Evolutionary conservation across 306 rosid genomes (phyloP).

Genomic region (Ceratonia siliqua): DNA sequence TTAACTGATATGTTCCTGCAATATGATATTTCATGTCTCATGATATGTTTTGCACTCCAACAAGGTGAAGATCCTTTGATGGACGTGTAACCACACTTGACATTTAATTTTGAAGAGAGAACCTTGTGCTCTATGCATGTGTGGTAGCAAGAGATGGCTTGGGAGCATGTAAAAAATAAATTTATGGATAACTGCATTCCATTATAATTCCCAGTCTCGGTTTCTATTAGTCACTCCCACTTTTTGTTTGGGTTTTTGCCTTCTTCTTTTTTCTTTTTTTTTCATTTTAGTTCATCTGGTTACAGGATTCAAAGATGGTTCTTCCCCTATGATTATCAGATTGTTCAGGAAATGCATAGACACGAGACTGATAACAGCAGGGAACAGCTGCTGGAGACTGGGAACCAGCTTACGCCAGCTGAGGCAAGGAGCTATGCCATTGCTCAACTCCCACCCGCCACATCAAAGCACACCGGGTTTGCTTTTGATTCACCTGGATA

Average conservation of each 20-base stretch:
- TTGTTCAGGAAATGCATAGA: conserved; percentile 83
- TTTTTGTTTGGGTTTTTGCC: background rate
- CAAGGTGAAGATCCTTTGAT: background rate
- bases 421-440: conserved; percentile 84
- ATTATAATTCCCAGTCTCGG: background rate
- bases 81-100: background rate
- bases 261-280: too few species aligned
- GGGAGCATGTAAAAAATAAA: background rate
- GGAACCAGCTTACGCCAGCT: conserved; percentile 62
- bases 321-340: conserved; percentile 92
- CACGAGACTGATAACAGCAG: conserved; percentile 68
- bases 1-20: background rate
- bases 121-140: conserved; percentile 7
- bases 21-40: background rate
- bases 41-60: background rate
- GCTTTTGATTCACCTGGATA: conserved; percentile 96
- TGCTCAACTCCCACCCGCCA: conserved; percentile 77
- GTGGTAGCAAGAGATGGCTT: conserved; percentile 3
- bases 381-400: conserved; percentile 63
- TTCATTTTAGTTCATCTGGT: conserved; percentile 28
- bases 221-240: background rate
- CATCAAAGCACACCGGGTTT: conserved; percentile 89
- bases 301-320: conserved; percentile 93
- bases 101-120: background rate
- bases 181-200: background rate